These are phyloP conservation scores for Coniochaeta hoffmannii DNA, from an alignment of 2,329 filamentous ascomycete species.

Conservation along the genomic window DNA sequence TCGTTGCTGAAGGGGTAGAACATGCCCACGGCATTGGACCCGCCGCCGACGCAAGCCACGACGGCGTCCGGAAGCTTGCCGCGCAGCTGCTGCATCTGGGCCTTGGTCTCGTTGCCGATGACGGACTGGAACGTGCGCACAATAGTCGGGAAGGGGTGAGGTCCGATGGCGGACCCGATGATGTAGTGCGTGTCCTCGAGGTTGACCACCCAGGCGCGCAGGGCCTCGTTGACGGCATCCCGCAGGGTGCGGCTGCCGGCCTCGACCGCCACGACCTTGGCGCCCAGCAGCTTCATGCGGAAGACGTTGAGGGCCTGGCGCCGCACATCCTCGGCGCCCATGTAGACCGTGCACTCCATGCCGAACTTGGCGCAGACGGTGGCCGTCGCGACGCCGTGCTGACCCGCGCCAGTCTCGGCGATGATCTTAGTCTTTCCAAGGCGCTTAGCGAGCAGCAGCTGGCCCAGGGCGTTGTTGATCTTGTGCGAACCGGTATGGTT, in stretches of 20 bases:
- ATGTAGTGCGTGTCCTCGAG: constrained; percentile 97
- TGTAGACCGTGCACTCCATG: constrained; percentile 96
- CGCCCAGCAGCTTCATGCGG: constrained; percentile 93
- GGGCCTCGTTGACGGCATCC: constrained; percentile 89
- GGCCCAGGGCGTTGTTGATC: constrained; percentile 97
- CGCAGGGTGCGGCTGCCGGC: constrained; percentile 77
- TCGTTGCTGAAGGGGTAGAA: constrained; percentile 95
- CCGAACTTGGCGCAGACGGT: constrained; percentile 97
- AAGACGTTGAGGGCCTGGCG: constrained; percentile 97
- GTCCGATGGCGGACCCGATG: constrained; percentile 93
- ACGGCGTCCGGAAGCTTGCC: constrained; percentile 93
- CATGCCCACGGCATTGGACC: constrained; percentile 94
- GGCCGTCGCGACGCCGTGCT: constrained; percentile 95
- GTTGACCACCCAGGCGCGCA: constrained; percentile 88
- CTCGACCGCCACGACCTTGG: constrained; percentile 86
- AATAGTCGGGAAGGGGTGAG: constrained; percentile 95
- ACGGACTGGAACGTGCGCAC: constrained; percentile 96
- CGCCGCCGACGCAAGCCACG: constrained; percentile 92
- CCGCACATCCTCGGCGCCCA: constrained; percentile 96
- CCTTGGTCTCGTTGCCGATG: constrained; percentile 90
- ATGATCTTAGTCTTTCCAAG: constrained; percentile 97
- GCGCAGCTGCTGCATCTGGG: constrained; percentile 76
- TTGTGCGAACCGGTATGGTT: constrained; percentile 99
- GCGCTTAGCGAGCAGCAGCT: constrained; percentile 76
- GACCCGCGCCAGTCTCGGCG: constrained; percentile 92